Base-by-base conservation (phyloP, 495 filamentous ascomycete species). In the Lophiotrema nucula region DNA sequence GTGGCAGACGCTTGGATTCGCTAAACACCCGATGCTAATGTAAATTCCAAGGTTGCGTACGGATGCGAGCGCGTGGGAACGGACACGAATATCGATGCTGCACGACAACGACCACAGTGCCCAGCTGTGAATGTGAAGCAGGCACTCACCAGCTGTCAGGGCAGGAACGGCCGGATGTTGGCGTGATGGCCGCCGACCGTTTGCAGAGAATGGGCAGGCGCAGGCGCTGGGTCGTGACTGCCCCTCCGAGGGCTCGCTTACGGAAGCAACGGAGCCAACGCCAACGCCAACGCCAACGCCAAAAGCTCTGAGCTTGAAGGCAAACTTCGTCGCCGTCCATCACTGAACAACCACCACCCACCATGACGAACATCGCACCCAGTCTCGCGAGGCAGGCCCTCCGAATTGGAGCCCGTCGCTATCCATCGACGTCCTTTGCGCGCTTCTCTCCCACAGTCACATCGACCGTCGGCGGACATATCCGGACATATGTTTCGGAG, bases 401-500 rank as follows among this genome's bases (percentile, higher is more conserved):
- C 50, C 81, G 87, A 64, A 80, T 86, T 58, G 85, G 81, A 69
- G 78, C 84, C 42, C 67, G 69, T 41, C 67, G 68, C 37, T 58
- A 61, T 37, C 45, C 59, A 3, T 63, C 64, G 10, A 48, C 53
- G 13, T 27, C 64, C 22, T 55, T 65, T 16, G 35, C 59, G 6
- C 49, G 58, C 27, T 35, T 56, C 63, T 56, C 67, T 69, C 70
- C 61, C 68, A 69, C 56, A 60, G 61, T 53, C 62, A 74, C 62
- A 69, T 72, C 74, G 68, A 77, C 71, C 76, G 64, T 64, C 69
- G 66, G 39, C 56, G 65, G 68, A 66, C 46, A 73, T 69, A 58
- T 70, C 54, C 81, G 91, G 58, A 76, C 73, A 64, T 97, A 95
- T 77, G 90, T 95, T 60, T 86, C 90, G n/a, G 85, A 89, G 71